Evolutionary conservation across 208 protist genomes (phyloP).

Genomic region (Leishmania turanica): DNA sequence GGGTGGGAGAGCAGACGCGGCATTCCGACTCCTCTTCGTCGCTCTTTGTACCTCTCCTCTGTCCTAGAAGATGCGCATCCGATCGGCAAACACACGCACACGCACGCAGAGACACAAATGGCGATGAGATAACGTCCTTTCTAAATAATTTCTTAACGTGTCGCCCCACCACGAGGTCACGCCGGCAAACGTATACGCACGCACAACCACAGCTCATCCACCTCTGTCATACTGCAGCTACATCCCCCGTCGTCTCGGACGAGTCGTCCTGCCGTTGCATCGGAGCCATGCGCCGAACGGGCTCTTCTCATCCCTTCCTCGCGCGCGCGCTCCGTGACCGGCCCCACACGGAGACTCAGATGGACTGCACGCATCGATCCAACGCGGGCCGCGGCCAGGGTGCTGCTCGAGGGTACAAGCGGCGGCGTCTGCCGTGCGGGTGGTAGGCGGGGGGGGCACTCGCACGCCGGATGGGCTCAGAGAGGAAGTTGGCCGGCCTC

Average conservation of each 20-base stretch:
- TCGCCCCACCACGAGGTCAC: no score
- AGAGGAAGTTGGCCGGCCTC: neutral
- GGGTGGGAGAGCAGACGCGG: neutral
- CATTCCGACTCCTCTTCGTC: neutral
- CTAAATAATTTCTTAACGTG: no score
- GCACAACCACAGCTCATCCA: neutral
- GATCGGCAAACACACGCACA: neutral
- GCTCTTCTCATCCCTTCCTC: neutral
- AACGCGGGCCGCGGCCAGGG: neutral
- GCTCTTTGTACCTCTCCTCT: neutral
- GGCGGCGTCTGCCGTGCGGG: neutral
- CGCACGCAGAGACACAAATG: neutral
- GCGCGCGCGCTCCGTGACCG: neutral
- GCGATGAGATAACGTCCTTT: neutral
- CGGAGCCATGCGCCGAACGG: no score
- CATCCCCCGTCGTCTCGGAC: no score
- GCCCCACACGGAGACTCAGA: neutral
- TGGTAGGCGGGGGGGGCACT: neutral
- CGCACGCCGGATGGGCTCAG: neutral
- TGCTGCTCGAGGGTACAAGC: neutral
- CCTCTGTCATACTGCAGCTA: neutral
- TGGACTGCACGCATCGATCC: neutral
- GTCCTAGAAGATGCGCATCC: neutral
- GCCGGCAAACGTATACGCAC: no score
- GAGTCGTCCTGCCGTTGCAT: neutral